Evolutionary conservation across 768 basidiomycete species (phyloP).

Genomic region (Tephrocybe rancida): DNA sequence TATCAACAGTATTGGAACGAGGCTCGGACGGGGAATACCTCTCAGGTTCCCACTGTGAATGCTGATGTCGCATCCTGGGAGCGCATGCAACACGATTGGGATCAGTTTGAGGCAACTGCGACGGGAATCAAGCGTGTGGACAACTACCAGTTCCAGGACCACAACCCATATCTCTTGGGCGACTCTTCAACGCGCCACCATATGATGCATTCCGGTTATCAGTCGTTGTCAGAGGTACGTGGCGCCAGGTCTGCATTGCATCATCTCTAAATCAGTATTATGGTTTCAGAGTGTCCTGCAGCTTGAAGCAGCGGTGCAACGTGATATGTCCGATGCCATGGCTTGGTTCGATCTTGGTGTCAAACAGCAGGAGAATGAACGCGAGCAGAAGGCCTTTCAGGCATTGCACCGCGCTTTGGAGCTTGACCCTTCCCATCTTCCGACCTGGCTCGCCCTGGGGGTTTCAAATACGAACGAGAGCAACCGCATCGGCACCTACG

Average conservation of each 20-base stretch:
- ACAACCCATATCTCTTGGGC: slow-evolving; percentile 78
- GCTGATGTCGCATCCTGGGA: slow-evolving; percentile 55
- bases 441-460: slow-evolving; percentile 89
- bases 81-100: slow-evolving; percentile 76
- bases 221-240: slow-evolving; percentile 45
- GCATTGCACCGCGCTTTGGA: slow-evolving; percentile 82
- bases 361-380: slow-evolving; percentile 97
- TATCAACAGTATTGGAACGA: slow-evolving; percentile 54
- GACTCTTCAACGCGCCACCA: slow-evolving; percentile 59
- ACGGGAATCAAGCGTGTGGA: slow-evolving; percentile 59
- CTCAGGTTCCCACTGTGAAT: slow-evolving; percentile 16
- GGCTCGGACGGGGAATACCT: slow-evolving; percentile 21
- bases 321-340: slow-evolving; percentile 63
- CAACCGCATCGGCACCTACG: slow-evolving; percentile 71
- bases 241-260: neutral
- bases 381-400: slow-evolving; percentile 86
- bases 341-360: slow-evolving; percentile 95
- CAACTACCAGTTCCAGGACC: slow-evolving; percentile 71
- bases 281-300: slow-evolving; percentile 75
- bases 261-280: neutral
- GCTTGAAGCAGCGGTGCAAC: slow-evolving; percentile 87
- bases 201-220: slow-evolving; percentile 35
- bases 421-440: slow-evolving; percentile 74
- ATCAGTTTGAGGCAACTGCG: slow-evolving; percentile 75
- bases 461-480: slow-evolving; percentile 92